Base-by-base conservation (phyloP, 208 protist species). In the Leishmania guyanensis region DNA sequence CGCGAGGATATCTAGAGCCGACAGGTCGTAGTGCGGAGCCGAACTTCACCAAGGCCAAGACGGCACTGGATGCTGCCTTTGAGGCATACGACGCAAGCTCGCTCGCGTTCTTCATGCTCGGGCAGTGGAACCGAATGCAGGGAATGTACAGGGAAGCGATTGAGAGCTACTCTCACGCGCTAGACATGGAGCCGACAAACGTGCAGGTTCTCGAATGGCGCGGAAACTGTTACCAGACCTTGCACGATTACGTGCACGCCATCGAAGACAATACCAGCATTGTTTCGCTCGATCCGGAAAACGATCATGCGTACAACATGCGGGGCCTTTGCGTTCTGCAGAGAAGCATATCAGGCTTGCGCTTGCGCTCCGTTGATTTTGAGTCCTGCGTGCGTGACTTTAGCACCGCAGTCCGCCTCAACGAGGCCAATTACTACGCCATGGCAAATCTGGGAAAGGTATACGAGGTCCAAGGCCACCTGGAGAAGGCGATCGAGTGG, bases 231-330 rank as follows among this genome's bases (percentile, higher is more conserved):
- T 94, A 97, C 50, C 81, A 92, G 56, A 66, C 80, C n/a, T 26
- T 90, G 73, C 51, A 78, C n/a, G 88, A 98, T 68, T 91, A 90
- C 75, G 54, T 76, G 29, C 80, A 89, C 60, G 96, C 95, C 33
- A 94, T 98, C 58, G 89, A 93, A 65, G 96, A 99, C 88, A 98
- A 98, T 81, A 95, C 86, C 26, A 91, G 88, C 70, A 90, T 97
- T 65, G 92, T 99, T 33, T 82, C 87, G 4, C 68, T 98, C 68
- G 94, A 98, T 53, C 91, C 95, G 1, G 83, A 93, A 26, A 98
- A 98, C 85, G 95, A 95, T 78, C 93, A 98, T 75, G 94, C 94
- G 68, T 98, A 94, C 86, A 98, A 98, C 84, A 96, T 98, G 89
- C 91, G 97, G 6, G 97, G 95, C 17, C 69, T 97, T 9, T 95